These are phyloP conservation scores for Chloris gayana DNA, from an alignment of 176 grass and related monocot species.

Conservation along the genomic window DNA sequence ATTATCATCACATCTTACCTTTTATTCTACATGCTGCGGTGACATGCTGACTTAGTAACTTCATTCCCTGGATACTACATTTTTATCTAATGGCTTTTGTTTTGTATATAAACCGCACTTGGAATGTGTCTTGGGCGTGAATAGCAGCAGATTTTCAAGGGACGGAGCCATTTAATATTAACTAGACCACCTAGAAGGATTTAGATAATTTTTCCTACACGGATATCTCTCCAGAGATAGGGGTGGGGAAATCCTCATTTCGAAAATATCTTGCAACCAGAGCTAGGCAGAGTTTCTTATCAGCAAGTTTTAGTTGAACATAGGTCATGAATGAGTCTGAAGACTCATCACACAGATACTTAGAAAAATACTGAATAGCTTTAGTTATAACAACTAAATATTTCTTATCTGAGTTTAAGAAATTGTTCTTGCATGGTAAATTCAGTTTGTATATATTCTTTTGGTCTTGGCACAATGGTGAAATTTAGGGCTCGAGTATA, in stretches of 20 bases:
- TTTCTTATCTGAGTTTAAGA: neutral
- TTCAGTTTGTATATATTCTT: neutral
- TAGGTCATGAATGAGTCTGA: conserved; percentile 9
- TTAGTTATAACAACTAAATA: conserved; percentile 1
- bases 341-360: neutral
- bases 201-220: too few relatives aligned
- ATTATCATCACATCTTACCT: neutral
- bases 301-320: neutral
- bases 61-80: neutral
- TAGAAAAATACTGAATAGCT: neutral
- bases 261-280: neutral
- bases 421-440: neutral
- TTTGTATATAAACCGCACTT: neutral
- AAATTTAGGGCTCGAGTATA: too few relatives aligned
- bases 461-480: too few relatives aligned
- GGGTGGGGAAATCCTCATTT: too few relatives aligned
- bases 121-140: neutral
- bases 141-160: neutral
- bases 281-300: neutral
- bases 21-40: neutral
- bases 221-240: too few relatives aligned
- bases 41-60: neutral
- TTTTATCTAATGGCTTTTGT: neutral
- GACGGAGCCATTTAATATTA: neutral
- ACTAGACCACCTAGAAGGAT: neutral